Percentiles rank a stretch among this genome's conserved stretches.
phyloP scores from a whole-genome alignment of 192 early-diverging fungal species.

The Entomortierella chlamydospora region DNA sequence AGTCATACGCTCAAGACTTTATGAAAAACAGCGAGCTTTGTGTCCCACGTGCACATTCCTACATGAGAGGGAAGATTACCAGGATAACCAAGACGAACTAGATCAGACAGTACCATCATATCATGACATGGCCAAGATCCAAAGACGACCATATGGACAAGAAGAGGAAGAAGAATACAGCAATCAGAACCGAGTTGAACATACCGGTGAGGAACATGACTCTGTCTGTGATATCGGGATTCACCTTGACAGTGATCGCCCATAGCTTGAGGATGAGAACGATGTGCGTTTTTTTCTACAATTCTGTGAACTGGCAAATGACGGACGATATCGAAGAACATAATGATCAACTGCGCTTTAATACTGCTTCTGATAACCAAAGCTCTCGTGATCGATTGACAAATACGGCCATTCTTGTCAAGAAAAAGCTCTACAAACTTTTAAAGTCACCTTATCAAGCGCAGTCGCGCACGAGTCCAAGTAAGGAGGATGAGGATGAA shows the following conservation, averaged over 20 bases:
- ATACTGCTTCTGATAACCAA: background rate
- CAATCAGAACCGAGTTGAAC: background rate
- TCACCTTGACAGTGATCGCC: background rate
- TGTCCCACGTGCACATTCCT: conserved; percentile 7
- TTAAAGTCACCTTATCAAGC: background rate
- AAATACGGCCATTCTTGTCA: conserved; percentile 8
- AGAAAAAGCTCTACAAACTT: conserved; percentile 26
- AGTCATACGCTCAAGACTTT: conserved; percentile 33
- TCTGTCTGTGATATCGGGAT: background rate
- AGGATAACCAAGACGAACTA: background rate
- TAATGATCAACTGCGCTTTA: background rate
- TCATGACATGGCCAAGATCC: conserved; percentile 16
- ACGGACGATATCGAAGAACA: background rate
- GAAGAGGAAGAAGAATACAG: conserved; percentile 10
- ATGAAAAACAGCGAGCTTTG: conserved; percentile 14
- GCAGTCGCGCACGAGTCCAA: background rate
- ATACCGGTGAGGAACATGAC: background rate
- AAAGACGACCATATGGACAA: conserved; percentile 29
- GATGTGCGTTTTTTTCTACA: conserved; percentile 6
- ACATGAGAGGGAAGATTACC: conserved; percentile 10
- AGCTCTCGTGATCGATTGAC: conserved; percentile 3
- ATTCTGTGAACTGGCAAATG: conserved; percentile 4
- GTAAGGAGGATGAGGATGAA: background rate
- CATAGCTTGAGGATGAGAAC: background rate
- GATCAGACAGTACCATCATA: background rate